phyloP scores from a whole-genome alignment of 139 green algal genomes.

The Nannochloris sp. region DNA sequence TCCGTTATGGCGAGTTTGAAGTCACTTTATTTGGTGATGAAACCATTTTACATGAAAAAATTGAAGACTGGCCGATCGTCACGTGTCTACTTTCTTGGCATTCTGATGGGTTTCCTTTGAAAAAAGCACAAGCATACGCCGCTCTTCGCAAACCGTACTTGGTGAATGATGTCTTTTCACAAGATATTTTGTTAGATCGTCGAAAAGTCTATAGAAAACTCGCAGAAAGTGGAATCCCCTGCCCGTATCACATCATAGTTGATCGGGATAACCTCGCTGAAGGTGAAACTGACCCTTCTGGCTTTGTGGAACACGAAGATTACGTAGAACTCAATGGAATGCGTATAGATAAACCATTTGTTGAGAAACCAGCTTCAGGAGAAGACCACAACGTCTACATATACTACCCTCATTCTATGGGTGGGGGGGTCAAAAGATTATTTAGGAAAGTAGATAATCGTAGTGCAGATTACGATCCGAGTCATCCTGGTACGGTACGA shows the following conservation, averaged over 20 bases:
- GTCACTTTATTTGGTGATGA: slow-evolving; percentile 85
- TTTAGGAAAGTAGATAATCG: slow-evolving; percentile 94
- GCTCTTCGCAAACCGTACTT: slow-evolving; percentile 80
- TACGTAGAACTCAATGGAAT: slow-evolving; percentile 70
- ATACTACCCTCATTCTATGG: slow-evolving; percentile 96
- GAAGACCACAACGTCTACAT: slow-evolving; percentile 99
- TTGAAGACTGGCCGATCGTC: slow-evolving; percentile 86
- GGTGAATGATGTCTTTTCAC: slow-evolving; percentile 85
- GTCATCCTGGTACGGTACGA: slow-evolving; percentile 71
- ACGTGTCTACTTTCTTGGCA: slow-evolving; percentile 91
- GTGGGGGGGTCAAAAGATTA: slow-evolving; percentile 93
- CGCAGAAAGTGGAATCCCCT: slow-evolving; percentile 63
- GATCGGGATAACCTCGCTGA: slow-evolving; percentile 50
- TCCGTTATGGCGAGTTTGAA: slow-evolving; percentile 81
- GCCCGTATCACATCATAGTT: slow-evolving; percentile 86
- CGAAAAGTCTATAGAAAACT: slow-evolving; percentile 74
- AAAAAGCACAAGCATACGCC: slow-evolving; percentile 78
- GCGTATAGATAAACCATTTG: slow-evolving; percentile 94
- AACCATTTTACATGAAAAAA: slow-evolving; percentile 73
- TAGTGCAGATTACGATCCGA: slow-evolving; percentile 70
- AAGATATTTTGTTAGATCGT: slow-evolving; percentile 84
- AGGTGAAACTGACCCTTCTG: slow-evolving; percentile 16
- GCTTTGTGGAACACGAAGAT: slow-evolving; percentile 87
- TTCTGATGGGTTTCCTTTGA: slow-evolving; percentile 88
- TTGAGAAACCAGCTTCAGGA: slow-evolving; percentile 89